Percentiles rank a stretch among this genome's conserved stretches.
Conservation (phyloP, 306 rosid species). For the Dicorynia guianensis region DNA sequence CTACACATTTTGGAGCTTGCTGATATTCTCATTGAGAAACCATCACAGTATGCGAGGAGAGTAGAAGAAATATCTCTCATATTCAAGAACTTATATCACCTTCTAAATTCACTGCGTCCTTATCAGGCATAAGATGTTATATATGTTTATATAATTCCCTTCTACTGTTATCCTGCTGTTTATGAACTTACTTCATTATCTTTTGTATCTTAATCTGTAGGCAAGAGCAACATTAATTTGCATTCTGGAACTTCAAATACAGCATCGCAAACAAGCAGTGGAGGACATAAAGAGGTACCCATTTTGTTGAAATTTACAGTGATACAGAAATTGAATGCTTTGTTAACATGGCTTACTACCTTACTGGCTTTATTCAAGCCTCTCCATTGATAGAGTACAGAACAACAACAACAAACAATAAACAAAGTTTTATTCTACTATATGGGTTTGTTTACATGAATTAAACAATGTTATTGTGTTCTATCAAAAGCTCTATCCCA, state of each 20-base stretch:
- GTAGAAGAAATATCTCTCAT: constrained; percentile 95
- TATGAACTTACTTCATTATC: background rate
- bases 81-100: constrained; percentile 92
- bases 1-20: constrained; percentile 93
- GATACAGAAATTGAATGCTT: too few species aligned
- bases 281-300: constrained; percentile 91
- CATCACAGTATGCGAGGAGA: constrained; percentile 94
- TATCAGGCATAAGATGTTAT: constrained; percentile 65
- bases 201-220: constrained; percentile 48
- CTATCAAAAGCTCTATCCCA: too few species aligned
- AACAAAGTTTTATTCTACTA: too few species aligned
- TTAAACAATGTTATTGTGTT: too few species aligned
- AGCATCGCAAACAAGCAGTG: constrained; percentile 86
- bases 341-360: too few species aligned
- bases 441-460: too few species aligned
- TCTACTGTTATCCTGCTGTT: background rate
- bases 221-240: constrained; percentile 90
- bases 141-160: background rate
- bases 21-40: constrained; percentile 90
- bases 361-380: too few species aligned
- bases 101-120: constrained; percentile 88
- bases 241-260: constrained; percentile 88
- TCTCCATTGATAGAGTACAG: too few species aligned
- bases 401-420: too few species aligned
- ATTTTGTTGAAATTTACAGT: background rate